Base-by-base conservation (phyloP, 2,329 filamentous ascomycete genomes). In the Diaporthe vaccinii region DNA sequence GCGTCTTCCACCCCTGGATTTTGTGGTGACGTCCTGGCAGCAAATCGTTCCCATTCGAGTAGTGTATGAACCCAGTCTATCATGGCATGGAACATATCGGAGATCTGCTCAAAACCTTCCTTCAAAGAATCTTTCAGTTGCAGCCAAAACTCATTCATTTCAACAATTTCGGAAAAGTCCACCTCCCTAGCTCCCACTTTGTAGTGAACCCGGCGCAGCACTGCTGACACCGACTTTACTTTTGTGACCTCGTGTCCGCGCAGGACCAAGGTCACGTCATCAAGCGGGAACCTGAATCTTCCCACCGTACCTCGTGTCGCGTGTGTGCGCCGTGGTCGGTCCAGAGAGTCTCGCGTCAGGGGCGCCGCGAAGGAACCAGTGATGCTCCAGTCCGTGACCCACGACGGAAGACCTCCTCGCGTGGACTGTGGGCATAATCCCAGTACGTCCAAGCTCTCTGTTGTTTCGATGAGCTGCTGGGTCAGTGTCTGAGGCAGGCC, bases 281-380 rank as follows among this genome's bases (percentile, higher is more conserved):
- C 39, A 5, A 17, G 39, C 9, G 59, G 59, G 9, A 46, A 65
- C 15, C 41, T 44, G 41, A 41, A 25, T 28, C 8, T 28, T 65
- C 25, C 59, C 8, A 31, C 4, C 3, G 59, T 22, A 10, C 39
- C 39, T 20, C 25, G 59, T 31, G 59, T n/a, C 6, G 59, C 59
- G 17, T 62, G 59, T 28, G 59, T 62, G n/a, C n/a, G 58, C 5
- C 58, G 58, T 15, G 58, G 58, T 28, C 58, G 22, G n/a, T 61
- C 36, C n/a, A 61, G 10, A 6, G 58, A 44, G 34, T 61, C 58
- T 41, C n/a, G 36, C 22, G 58, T 61, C 4, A 61, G 58, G 36
- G 58, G 59, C 10, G 20, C 59, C 2, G 59, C 39, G 14, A 44
- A 62, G 3, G 39, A 62, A 4, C 3, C 3, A 7, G 59, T 31